Evolutionary conservation across 805 yeast species (phyloP).

Genomic region (Lachancea thermotolerans): DNA sequence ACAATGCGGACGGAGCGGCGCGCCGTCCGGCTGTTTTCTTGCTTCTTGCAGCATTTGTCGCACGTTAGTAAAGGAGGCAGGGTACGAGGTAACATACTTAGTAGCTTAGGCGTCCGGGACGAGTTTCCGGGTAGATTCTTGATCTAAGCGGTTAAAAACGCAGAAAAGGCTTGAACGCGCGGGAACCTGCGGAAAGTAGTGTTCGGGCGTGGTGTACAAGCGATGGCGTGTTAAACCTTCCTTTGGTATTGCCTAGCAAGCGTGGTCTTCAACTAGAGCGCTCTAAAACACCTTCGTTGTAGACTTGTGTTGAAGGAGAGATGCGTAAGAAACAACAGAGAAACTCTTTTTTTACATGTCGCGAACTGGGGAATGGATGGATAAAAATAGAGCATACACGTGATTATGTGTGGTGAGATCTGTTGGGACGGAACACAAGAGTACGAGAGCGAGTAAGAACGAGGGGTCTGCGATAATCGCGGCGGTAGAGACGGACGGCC

Average conservation of each 20-base stretch:
- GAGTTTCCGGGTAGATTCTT: background rate
- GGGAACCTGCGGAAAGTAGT: background rate
- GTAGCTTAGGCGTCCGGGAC: too few relatives aligned
- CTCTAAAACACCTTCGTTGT: background rate
- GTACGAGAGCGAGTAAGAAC: too few relatives aligned
- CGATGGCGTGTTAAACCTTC: background rate
- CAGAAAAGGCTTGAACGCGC: slow-evolving; percentile 1
- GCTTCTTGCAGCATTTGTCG: too few relatives aligned
- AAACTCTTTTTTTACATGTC: slow-evolving; percentile 1
- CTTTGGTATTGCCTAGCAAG: background rate
- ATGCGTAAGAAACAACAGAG: background rate
- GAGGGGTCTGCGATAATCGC: too few relatives aligned
- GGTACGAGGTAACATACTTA: too few relatives aligned
- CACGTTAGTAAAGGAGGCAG: too few relatives aligned
- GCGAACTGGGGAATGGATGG: background rate
- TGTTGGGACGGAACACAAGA: too few relatives aligned
- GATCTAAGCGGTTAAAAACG: slow-evolving; percentile 5
- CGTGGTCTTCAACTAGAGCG: background rate
- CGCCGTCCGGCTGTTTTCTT: too few relatives aligned
- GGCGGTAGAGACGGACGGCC: too few relatives aligned
- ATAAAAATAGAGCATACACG: background rate
- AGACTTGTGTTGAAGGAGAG: background rate
- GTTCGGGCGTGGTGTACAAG: background rate
- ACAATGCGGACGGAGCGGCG: too few relatives aligned
- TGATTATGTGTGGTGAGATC: too few relatives aligned